Evolutionary conservation across 108 stramenopile genomes (phyloP), one percentile per base, ranked within the genome.

Genomic region (Nitzschia putrida): DNA sequence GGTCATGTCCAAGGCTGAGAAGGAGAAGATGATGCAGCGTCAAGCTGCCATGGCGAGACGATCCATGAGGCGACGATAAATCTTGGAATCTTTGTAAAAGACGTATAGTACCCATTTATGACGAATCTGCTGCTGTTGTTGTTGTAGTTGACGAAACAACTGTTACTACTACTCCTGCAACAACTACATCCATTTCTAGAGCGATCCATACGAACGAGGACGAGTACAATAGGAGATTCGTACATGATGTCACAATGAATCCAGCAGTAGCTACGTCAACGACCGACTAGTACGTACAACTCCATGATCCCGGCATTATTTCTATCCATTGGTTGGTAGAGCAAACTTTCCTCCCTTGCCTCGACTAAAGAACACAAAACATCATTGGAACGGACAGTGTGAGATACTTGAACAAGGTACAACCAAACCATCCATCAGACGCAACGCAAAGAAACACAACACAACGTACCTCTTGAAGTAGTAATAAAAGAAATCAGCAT

Each of bases 401-500:
- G n/a, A n/a, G n/a, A n/a, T n/a, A n/a, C n/a, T n/a, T n/a, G n/a
- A n/a, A n/a, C n/a, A n/a, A n/a, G n/a, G n/a, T n/a, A n/a, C 9
- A 0, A 50, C 18, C 21, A 63, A 5, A 14, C 1, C 44, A 50
- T 34, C n/a, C n/a, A n/a, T n/a, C n/a, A n/a, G n/a, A n/a, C 29
- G 29, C 1, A 34, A 34, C 4, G 29, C 4, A 34, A 0, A 7
- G 38, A 6, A 39, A 18, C 25, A 4, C 18, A 53, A 0, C 12
- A 43, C 18, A 56, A 73, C 72, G 25, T 58, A 73, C 74, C 66
- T 68, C 76, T 89, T 85, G 63, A 89, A 24, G 79, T 98, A 99
- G 78, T 97, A 98, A 76, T 98, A 98, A 77, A 99, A 99, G 77
- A 99, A 99, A 78, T 98, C 98, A 13, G 82, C 89, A 82, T 99